Conservation (phyloP, 495 filamentous ascomycete species). For the Penicillium simplicissimum region DNA sequence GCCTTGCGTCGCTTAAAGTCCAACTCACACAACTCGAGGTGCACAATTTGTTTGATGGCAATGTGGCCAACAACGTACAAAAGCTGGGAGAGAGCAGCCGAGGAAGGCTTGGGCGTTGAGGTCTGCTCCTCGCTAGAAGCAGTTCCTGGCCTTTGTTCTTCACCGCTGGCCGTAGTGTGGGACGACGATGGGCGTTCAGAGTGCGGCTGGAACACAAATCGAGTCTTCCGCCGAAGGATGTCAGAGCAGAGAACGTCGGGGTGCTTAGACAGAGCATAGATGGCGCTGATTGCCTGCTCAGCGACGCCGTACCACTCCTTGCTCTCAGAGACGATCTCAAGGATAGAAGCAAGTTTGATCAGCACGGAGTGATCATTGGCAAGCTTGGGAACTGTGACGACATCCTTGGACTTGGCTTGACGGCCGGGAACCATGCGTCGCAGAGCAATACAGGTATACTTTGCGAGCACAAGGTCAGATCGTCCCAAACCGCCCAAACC, state of each 20-base stretch:
- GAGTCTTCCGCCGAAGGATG: slow-evolving; percentile 84
- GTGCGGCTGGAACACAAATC: slow-evolving; percentile 66
- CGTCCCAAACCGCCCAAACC: slow-evolving; percentile 80
- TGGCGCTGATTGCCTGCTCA: slow-evolving; percentile 93
- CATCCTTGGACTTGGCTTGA: slow-evolving; percentile 68
- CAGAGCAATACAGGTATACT: slow-evolving; percentile 92
- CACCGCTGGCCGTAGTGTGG: slow-evolving; percentile 29
- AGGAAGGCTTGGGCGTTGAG: slow-evolving; percentile 43
- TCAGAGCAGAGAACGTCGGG: slow-evolving; percentile 93
- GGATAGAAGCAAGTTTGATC: slow-evolving; percentile 74
- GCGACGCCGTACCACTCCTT: slow-evolving; percentile 99
- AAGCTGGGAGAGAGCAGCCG: slow-evolving; percentile 81
- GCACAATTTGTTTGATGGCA: slow-evolving; percentile 99
- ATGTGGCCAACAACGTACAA: slow-evolving; percentile 96
- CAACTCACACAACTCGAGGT: slow-evolving; percentile 93
- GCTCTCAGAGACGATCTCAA: slow-evolving; percentile 79
- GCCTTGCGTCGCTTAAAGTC: slow-evolving; percentile 97
- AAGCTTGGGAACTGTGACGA: slow-evolving; percentile 69
- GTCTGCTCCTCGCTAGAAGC: slow-evolving; percentile 35
- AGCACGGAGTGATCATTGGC: slow-evolving; percentile 91
- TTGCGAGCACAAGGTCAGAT: slow-evolving; percentile 81
- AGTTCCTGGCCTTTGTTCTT: slow-evolving; percentile 51
- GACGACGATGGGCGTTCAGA: slow-evolving; percentile 37
- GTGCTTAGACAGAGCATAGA: slow-evolving; percentile 92
- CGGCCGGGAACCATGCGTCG: slow-evolving; percentile 84